A percentile compares a stretch with the other conserved stretches of the same genome.
Evolutionary conservation across 2,329 filamentous ascomycete species (phyloP).

Genomic region (Ascochyta rabiei): DNA sequence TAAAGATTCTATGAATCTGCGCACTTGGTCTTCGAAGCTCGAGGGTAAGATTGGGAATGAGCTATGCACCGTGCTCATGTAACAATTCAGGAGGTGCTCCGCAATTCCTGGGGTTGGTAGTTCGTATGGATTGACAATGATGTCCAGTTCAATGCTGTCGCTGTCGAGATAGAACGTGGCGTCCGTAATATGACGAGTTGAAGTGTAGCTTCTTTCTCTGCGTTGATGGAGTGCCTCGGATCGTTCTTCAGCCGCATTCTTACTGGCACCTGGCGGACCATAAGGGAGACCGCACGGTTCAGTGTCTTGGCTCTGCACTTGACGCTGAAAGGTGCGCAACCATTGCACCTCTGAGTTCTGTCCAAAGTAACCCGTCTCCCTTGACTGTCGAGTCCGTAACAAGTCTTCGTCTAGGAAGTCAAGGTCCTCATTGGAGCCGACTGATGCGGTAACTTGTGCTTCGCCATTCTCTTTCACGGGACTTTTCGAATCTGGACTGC

Average conservation of each 20-base stretch:
- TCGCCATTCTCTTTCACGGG: conserved; percentile 20
- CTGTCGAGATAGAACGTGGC: conserved; percentile 46
- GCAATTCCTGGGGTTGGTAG: conserved; percentile 42
- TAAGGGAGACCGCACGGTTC: conserved; percentile 23
- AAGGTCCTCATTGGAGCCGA: conserved; percentile 39
- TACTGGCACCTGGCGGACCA: conserved; percentile 27
- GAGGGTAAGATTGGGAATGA: conserved; percentile 39
- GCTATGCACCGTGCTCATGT: conserved; percentile 45
- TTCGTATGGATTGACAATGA: conserved; percentile 34
- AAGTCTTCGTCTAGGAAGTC: conserved; percentile 41
- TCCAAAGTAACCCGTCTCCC: conserved; percentile 44
- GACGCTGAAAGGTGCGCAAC: conserved; percentile 38
- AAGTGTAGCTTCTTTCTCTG: conserved; percentile 13
- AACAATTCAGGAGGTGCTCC: conserved; percentile 43
- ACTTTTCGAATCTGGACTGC: background rate
- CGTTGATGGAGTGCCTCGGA: conserved; percentile 29
- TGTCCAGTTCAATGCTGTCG: conserved; percentile 33
- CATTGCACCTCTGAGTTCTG: conserved; percentile 45
- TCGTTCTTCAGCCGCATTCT: conserved; percentile 17
- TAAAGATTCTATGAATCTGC: conserved; percentile 20
- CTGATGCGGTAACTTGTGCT: conserved; percentile 27
- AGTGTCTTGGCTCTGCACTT: conserved; percentile 15
- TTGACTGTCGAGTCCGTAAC: conserved; percentile 32
- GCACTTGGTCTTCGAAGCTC: conserved; percentile 30
- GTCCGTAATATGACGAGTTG: conserved; percentile 29